A percentile compares a stretch with the other conserved stretches of the same genome.
These are phyloP conservation scores for Primulina eburnea DNA, from an alignment of 257 asterid species.

Conservation along the genomic window DNA sequence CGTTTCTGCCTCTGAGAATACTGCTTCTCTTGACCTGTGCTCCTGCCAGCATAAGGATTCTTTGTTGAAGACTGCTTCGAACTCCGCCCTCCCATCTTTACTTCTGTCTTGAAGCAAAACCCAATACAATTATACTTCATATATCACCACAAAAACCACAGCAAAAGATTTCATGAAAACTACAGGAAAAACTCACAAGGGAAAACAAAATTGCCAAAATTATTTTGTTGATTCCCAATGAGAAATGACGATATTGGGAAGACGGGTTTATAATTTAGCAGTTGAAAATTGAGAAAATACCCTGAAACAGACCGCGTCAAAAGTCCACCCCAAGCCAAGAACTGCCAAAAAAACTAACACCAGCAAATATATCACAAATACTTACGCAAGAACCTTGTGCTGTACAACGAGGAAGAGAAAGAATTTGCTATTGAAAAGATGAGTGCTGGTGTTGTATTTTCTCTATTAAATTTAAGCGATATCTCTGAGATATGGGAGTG, in stretches of 20 bases:
- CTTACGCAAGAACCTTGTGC: neutral
- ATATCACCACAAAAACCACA: constrained; percentile 17
- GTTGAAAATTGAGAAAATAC: too few species aligned
- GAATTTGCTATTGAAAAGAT: neutral
- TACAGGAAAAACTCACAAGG: neutral
- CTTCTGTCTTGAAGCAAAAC: neutral
- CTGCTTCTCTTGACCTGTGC: constrained; percentile 23
- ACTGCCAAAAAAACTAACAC: neutral
- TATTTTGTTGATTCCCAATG: neutral
- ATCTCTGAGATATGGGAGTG: too few species aligned
- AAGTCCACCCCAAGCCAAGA: neutral
- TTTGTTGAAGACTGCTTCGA: constrained; percentile 28
- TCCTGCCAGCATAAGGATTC: constrained; percentile 43
- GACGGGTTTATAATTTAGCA: neutral
- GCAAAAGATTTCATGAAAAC: neutral
- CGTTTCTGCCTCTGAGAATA: constrained; percentile 18
- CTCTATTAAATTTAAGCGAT: neutral
- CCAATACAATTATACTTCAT: constrained; percentile 18
- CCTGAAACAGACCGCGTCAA: too few species aligned
- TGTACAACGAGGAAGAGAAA: neutral
- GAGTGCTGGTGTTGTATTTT: neutral
- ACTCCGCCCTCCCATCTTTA: constrained; percentile 43
- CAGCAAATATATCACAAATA: neutral
- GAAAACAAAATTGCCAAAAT: too few species aligned
- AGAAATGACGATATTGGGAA: neutral